Evolutionary conservation across 2,329 filamentous ascomycete genomes (phyloP).

Genomic region (Ilyonectria mors-panacis): DNA sequence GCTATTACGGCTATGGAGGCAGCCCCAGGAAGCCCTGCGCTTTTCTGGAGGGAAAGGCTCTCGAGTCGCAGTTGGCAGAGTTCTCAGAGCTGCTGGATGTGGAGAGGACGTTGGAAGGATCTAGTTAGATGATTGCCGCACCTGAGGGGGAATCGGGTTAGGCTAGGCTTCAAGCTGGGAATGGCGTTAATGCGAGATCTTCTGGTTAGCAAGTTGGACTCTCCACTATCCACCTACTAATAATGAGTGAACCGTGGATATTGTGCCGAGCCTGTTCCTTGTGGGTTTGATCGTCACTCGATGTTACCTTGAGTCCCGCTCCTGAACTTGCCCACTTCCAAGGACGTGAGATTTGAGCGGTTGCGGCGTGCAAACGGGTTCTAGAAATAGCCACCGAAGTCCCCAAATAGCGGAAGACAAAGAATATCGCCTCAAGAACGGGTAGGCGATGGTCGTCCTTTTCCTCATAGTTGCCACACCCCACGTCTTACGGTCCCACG

Average conservation of each 20-base stretch:
- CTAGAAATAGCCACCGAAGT: no score
- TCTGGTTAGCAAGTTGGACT: not conserved
- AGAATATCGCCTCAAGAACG: not conserved
- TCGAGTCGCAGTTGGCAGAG: constrained; percentile 41
- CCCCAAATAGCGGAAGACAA: not conserved
- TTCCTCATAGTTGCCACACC: constrained; percentile 4
- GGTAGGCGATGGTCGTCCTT: not conserved
- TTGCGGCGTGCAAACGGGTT: not conserved
- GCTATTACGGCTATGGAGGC: constrained; percentile 76
- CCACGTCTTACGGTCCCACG: not conserved
- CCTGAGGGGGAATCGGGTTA: not conserved
- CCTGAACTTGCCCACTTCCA: constrained; percentile 2
- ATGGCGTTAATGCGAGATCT: constrained; percentile 1
- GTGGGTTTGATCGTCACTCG: constrained; percentile 3
- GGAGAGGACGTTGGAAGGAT: constrained; percentile 51
- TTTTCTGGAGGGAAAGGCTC: constrained; percentile 40
- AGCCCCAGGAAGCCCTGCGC: constrained; percentile 59
- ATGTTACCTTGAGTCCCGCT: constrained; percentile 9
- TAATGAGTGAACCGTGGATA: not conserved
- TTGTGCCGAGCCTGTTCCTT: not conserved
- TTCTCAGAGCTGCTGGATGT: constrained; percentile 43
- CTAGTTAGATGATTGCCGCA: constrained; percentile 4
- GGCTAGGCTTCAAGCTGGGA: not conserved
- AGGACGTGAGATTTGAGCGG: not conserved
- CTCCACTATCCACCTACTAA: not conserved